phyloP scores from a whole-genome alignment of 2,329 filamentous ascomycete genomes.

The Akanthomyces muscarius region DNA sequence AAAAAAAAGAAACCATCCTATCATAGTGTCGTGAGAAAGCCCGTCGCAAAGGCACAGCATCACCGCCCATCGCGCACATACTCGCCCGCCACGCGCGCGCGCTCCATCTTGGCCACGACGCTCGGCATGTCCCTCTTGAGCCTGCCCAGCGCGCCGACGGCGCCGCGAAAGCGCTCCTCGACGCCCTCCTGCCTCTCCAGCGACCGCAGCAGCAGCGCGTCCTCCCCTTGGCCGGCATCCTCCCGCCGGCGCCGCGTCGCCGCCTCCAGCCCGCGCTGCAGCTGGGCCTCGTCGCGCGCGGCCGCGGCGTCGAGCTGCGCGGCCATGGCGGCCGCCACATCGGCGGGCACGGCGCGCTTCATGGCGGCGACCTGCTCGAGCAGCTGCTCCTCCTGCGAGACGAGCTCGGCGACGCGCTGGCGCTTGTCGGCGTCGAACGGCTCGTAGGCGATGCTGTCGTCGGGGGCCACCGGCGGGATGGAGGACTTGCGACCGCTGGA shows the following conservation, averaged over 20 bases:
- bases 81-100: slow-evolving; percentile 55
- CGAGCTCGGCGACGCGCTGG: too few species aligned
- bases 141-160: slow-evolving; percentile 47
- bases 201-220: slow-evolving; percentile 22
- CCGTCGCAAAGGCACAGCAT: background rate
- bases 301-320: too few species aligned
- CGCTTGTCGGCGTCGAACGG: too few species aligned
- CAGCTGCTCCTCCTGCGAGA: too few species aligned
- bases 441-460: slow-evolving; percentile 22
- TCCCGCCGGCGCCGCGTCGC: slow-evolving; percentile 43
- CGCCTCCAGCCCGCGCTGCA: too few species aligned
- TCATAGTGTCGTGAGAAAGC: background rate
- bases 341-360: too few species aligned
- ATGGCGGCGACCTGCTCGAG: too few species aligned
- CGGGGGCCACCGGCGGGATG: slow-evolving; percentile 30
- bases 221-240: slow-evolving; percentile 21
- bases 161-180: slow-evolving; percentile 43
- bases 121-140: slow-evolving; percentile 59
- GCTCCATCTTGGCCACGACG: slow-evolving; percentile 61
- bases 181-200: slow-evolving; percentile 45
- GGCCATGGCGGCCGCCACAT: too few species aligned
- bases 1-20: background rate
- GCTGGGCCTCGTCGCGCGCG: too few species aligned
- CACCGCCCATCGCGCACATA: slow-evolving; percentile 39
- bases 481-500: slow-evolving; percentile 23